Conservation (phyloP, 306 rosid species). For the Cicer bijugum region DNA sequence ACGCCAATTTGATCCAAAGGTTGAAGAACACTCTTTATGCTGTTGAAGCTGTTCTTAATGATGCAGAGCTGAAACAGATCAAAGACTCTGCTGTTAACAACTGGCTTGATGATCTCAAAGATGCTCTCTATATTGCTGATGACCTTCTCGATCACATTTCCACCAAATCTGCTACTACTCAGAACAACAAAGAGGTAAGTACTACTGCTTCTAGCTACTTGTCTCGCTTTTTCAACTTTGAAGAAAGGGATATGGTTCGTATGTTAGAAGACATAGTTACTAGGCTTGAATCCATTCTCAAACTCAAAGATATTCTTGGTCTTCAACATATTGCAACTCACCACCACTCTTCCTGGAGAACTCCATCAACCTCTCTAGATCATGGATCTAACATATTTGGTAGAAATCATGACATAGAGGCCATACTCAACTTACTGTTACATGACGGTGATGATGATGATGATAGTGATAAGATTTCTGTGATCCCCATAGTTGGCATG, state of each 20-base stretch:
- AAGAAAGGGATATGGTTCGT: background rate
- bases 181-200: background rate
- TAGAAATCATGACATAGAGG: background rate
- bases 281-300: conserved; percentile 24
- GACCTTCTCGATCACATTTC: background rate
- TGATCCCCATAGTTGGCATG: conserved; percentile 20
- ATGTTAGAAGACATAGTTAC: background rate
- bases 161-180: conserved; percentile 6
- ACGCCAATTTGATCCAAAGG: background rate
- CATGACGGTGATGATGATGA: background rate
- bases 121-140: conserved; percentile 34
- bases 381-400: background rate
- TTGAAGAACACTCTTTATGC: conserved; percentile 23
- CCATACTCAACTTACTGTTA: conserved; percentile 16
- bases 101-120: conserved; percentile 46
- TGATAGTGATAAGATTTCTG: background rate
- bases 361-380: conserved; percentile 13
- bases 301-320: conserved; percentile 12
- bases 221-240: conserved; percentile 1
- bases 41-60: conserved; percentile 30
- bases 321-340: background rate
- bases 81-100: conserved; percentile 23
- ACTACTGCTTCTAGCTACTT: background rate
- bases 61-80: conserved; percentile 49
- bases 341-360: conserved; percentile 1